Evolutionary conservation across 805 yeast species (phyloP).

Genomic region (Suhomyces faveliae): DNA sequence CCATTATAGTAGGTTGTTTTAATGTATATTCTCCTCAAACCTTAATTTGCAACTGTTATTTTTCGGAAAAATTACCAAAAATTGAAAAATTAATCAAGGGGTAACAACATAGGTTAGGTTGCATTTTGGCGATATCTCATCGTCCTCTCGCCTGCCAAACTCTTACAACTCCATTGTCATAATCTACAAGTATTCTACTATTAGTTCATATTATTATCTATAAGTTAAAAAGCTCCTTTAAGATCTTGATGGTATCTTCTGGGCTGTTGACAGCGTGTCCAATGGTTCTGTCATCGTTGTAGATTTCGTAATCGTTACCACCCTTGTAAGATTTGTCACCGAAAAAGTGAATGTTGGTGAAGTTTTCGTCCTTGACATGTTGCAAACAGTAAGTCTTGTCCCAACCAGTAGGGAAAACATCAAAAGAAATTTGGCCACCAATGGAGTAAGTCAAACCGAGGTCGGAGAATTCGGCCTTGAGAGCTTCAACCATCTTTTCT

Average conservation of each 20-base stretch:
- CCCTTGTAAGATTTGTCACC: constrained; percentile 98
- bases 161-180: too few species aligned
- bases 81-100: too few species aligned
- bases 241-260: constrained; percentile 80
- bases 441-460: constrained; percentile 90
- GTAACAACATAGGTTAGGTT: too few species aligned
- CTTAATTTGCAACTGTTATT: too few species aligned
- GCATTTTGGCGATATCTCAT: too few species aligned
- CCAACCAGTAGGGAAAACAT: constrained; percentile 99
- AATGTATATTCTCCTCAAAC: too few species aligned
- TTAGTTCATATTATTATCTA: constrained; percentile 17
- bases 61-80: too few species aligned
- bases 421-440: constrained; percentile 99
- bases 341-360: constrained; percentile 89
- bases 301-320: constrained; percentile 98
- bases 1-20: too few species aligned
- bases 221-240: constrained; percentile 75
- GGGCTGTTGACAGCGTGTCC: constrained; percentile 94
- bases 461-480: constrained; percentile 80
- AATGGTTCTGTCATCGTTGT: constrained; percentile 84
- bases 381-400: constrained; percentile 97
- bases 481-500: constrained; percentile 78
- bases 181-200: neutral
- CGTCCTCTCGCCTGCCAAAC: too few species aligned
- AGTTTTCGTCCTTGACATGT: constrained; percentile 84